Evolutionary conservation across 305 asterid genomes (phyloP).

Genomic region (Fraxinus velutina): DNA sequence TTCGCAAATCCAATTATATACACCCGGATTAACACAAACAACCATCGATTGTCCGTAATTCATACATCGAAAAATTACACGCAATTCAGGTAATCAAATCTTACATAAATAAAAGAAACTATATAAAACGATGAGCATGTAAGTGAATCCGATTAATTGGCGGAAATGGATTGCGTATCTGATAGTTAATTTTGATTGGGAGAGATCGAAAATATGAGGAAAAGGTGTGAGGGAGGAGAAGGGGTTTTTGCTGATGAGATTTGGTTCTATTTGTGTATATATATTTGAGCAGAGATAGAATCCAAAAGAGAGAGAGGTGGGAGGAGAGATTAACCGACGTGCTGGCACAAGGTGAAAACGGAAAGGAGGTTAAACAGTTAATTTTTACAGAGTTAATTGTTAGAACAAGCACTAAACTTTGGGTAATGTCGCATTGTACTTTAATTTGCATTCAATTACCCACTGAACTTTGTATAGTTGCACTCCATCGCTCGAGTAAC

Average conservation of each 20-base stretch:
- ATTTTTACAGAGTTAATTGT: not conserved
- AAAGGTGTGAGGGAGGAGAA: constrained; percentile 25
- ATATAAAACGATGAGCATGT: constrained; percentile 12
- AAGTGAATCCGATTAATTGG: constrained; percentile 26
- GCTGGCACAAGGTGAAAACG: constrained; percentile 20
- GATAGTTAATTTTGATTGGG: constrained; percentile 34
- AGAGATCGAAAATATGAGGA: constrained; percentile 49
- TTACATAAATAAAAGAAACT: constrained; percentile 15
- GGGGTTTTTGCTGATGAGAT: constrained; percentile 62
- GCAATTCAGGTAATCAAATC: constrained; percentile 38
- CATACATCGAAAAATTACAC: constrained; percentile 35
- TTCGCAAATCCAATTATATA: not conserved
- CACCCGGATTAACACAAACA: not conserved
- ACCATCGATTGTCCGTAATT: constrained; percentile 12
- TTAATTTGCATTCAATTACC: not conserved
- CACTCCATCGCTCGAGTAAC: not conserved
- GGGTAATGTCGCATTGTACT: not conserved
- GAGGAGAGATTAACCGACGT: constrained; percentile 17
- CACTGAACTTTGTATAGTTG: not conserved
- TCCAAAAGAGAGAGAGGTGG: constrained; percentile 1
- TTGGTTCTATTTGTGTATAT: constrained; percentile 39
- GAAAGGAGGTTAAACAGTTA: constrained; percentile 16
- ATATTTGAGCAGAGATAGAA: constrained; percentile 15
- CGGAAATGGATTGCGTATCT: constrained; percentile 39
- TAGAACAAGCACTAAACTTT: not conserved